Evolutionary conservation across 345 rosid genomes (phyloP).

Genomic region (Syzygium oleosum): DNA sequence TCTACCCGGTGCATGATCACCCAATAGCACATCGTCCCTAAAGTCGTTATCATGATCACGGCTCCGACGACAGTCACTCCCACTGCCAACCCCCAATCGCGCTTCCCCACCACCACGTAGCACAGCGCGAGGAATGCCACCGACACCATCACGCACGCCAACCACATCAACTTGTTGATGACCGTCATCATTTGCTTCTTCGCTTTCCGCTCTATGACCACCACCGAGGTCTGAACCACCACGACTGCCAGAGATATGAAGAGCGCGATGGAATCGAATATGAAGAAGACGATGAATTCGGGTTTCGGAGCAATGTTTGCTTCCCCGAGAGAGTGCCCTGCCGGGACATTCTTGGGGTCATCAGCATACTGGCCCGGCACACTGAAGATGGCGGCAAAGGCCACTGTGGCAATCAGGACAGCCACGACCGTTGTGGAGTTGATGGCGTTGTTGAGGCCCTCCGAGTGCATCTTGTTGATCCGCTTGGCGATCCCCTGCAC

Average conservation of each 20-base stretch:
- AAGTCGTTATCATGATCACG: constrained; percentile 66
- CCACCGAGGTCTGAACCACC: constrained; percentile 90
- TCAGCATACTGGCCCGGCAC: constrained; percentile 81
- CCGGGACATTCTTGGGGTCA: constrained; percentile 18
- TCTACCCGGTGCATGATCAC: constrained; percentile 60
- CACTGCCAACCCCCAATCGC: constrained; percentile 50
- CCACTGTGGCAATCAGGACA: constrained; percentile 86
- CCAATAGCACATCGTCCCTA: constrained; percentile 91
- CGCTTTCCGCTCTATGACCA: constrained; percentile 70
- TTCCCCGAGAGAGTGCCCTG: constrained; percentile 39
- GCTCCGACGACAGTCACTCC: constrained; percentile 52
- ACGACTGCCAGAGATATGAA: constrained; percentile 93
- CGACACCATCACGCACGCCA: constrained; percentile 83
- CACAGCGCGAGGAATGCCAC: constrained; percentile 72
- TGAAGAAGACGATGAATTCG: constrained; percentile 55
- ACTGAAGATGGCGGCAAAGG: constrained; percentile 86
- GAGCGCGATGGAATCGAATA: constrained; percentile 78
- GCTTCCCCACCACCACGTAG: constrained; percentile 60
- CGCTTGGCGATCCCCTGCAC: constrained; percentile 79
- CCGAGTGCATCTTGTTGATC: constrained; percentile 66
- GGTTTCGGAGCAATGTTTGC: constrained; percentile 51
- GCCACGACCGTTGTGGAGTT: constrained; percentile 86
- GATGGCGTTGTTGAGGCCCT: constrained; percentile 91
- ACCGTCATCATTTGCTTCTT: constrained; percentile 84
- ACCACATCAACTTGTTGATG: constrained; percentile 93